Conservation (phyloP, 2,329 filamentous ascomycete genomes). For the Fusarium neocosmosporiellum region DNA sequence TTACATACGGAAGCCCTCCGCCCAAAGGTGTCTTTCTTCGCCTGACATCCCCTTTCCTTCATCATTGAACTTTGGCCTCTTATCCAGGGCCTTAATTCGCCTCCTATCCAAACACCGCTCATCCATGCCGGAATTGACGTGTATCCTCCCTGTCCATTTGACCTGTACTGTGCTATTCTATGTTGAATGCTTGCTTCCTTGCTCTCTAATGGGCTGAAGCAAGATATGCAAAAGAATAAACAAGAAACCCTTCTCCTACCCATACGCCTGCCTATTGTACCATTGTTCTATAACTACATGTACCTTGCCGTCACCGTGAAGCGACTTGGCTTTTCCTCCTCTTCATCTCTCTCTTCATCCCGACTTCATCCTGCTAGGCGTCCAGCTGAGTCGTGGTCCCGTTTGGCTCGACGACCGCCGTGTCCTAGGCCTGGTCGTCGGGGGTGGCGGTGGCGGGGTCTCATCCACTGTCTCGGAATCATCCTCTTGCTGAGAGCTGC, state of each 20-base stretch:
- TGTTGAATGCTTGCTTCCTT: slow-evolving; percentile 3
- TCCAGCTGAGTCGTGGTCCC: slow-evolving; percentile 30
- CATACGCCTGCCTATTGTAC: slow-evolving; percentile 29
- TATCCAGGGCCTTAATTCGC: neutral
- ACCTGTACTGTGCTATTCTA: slow-evolving; percentile 24
- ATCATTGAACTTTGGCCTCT: slow-evolving; percentile 16
- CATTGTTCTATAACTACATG: slow-evolving; percentile 25
- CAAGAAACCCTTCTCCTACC: slow-evolving; percentile 23
- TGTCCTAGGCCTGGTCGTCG: slow-evolving; percentile 18
- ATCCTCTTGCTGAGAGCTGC: slow-evolving; percentile 34
- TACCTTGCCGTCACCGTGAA: slow-evolving; percentile 5
- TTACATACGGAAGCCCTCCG: slow-evolving; percentile 34
- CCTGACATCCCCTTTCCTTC: slow-evolving; percentile 13
- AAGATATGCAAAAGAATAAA: slow-evolving; percentile 25
- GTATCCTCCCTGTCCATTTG: slow-evolving; percentile 6
- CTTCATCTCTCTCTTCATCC: neutral
- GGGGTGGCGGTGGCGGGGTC: neutral
- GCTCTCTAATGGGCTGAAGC: neutral
- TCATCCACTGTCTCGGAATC: slow-evolving; percentile 37
- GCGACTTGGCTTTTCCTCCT: slow-evolving; percentile 4
- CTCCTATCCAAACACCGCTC: slow-evolving; percentile 10
- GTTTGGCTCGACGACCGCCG: slow-evolving; percentile 35
- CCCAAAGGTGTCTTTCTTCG: slow-evolving; percentile 5
- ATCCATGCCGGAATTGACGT: neutral
- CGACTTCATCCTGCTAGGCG: slow-evolving; percentile 31